phyloP scores from a whole-genome alignment of 768 basidiomycete genomes.

The Pisolithus marmoratus region DNA sequence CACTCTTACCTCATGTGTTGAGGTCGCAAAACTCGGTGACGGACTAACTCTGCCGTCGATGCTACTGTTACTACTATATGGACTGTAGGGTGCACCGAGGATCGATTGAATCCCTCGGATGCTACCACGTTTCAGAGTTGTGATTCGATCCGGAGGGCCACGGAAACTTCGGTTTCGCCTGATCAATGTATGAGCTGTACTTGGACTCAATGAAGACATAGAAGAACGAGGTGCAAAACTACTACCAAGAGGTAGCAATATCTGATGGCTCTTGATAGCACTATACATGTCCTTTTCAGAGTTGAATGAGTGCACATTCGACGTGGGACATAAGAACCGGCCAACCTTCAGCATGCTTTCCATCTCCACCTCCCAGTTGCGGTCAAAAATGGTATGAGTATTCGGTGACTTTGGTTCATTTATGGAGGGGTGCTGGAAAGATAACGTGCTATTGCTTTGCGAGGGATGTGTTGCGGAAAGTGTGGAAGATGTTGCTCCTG shows the following conservation, averaged over 20 bases:
- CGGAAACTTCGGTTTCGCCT: conserved; percentile 69
- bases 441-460: conserved; percentile 58
- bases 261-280: conserved; percentile 86
- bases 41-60: conserved; percentile 91
- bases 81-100: conserved; percentile 63
- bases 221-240: conserved; percentile 39
- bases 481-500: conserved; percentile 30
- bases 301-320: not conserved
- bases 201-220: conserved; percentile 54
- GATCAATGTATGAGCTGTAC: conserved; percentile 36
- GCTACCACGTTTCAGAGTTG: conserved; percentile 83
- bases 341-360: conserved; percentile 78
- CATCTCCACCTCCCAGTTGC: conserved; percentile 82
- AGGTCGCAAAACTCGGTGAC: conserved; percentile 89
- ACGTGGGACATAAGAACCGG: not conserved
- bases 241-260: conserved; percentile 70
- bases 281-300: conserved; percentile 81
- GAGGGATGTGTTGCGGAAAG: conserved; percentile 33
- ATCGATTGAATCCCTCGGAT: conserved; percentile 85
- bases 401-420: conserved; percentile 32
- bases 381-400: conserved; percentile 44
- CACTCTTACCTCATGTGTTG: conserved; percentile 66
- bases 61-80: conserved; percentile 79
- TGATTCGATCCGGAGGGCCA: conserved; percentile 63
- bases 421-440: conserved; percentile 49